Evolutionary conservation across 2,329 filamentous ascomycete species (phyloP).

Genomic region (Fusarium agapanthi): DNA sequence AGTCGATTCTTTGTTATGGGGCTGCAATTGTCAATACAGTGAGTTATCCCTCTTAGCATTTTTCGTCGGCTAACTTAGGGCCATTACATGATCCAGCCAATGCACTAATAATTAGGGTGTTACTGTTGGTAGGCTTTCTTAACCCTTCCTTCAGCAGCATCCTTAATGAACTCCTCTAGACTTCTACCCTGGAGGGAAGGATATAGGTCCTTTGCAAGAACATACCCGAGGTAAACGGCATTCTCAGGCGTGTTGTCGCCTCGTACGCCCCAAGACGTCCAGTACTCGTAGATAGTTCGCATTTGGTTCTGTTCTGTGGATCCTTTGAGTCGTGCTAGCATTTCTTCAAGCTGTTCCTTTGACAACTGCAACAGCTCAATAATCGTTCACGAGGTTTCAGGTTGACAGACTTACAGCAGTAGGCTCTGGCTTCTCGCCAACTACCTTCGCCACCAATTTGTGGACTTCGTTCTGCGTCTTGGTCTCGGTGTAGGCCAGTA

Average conservation of each 20-base stretch:
- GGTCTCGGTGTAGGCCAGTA: neutral
- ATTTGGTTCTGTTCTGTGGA: neutral
- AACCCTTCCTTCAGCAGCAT: neutral
- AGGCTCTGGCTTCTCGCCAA: conserved; percentile 6
- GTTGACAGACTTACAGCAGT: neutral
- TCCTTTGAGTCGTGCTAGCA: neutral
- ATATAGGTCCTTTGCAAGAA: conserved; percentile 7
- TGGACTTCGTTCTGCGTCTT: conserved; percentile 5
- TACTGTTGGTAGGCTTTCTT: neutral
- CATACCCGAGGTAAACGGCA: conserved; percentile 3
- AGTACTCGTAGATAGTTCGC: neutral
- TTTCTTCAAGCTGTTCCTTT: neutral
- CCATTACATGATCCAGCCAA: neutral
- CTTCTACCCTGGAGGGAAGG: neutral
- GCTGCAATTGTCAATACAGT: neutral
- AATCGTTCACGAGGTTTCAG: rapidly evolving
- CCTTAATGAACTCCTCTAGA: neutral
- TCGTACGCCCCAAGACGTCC: conserved; percentile 11
- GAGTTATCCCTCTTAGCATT: neutral
- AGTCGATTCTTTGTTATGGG: neutral
- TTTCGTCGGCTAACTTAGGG: neutral
- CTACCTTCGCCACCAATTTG: neutral
- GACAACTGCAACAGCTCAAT: neutral
- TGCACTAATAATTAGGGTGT: neutral
- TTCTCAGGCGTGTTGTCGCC: conserved; percentile 9